Evolutionary conservation across 2,329 filamentous ascomycete species (phyloP).

Genomic region (Ascocoryne sarcoides): DNA sequence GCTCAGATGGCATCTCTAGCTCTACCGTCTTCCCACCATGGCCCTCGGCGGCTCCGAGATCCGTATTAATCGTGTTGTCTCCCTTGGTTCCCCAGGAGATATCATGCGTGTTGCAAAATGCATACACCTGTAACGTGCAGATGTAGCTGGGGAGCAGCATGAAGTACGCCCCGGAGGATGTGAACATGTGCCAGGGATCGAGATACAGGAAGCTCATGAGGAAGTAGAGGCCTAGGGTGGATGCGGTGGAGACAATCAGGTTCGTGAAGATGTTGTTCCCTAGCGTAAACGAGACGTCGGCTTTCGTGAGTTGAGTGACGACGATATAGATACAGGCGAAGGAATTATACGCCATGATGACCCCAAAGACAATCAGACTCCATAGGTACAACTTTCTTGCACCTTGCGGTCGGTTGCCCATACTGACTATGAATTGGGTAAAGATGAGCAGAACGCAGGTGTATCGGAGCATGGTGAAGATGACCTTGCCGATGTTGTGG

Average conservation of each 20-base stretch:
- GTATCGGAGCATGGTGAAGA: constrained; percentile 84
- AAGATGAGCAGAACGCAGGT: constrained; percentile 78
- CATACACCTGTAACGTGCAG: constrained; percentile 95
- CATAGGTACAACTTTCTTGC: constrained; percentile 83
- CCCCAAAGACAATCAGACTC: constrained; percentile 79
- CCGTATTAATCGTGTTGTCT: constrained; percentile 89
- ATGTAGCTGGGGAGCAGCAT: constrained; percentile 87
- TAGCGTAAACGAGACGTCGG: constrained; percentile 43
- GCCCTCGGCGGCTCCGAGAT: constrained; percentile 77
- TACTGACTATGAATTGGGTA: constrained; percentile 91
- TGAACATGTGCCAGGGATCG: constrained; percentile 99
- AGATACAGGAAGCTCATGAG: constrained; percentile 94
- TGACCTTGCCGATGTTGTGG: constrained; percentile 70
- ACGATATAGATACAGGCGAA: constrained; percentile 89
- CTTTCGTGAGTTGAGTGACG: constrained; percentile 58
- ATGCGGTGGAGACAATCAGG: constrained; percentile 79
- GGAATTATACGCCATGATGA: constrained; percentile 94
- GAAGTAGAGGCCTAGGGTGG: constrained; percentile 90
- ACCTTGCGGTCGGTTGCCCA: constrained; percentile 93
- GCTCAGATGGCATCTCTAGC: constrained; percentile 94
- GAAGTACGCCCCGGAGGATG: constrained; percentile 84
- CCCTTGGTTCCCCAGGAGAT: constrained; percentile 99
- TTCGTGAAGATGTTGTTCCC: constrained; percentile 93
- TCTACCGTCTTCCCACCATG: constrained; percentile 73
- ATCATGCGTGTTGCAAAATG: constrained; percentile 98